Percentiles rank a stretch among this genome's conserved stretches.
Conservation (phyloP, 2,329 filamentous ascomycete genomes). For the Hymenoscyphus occultus region DNA sequence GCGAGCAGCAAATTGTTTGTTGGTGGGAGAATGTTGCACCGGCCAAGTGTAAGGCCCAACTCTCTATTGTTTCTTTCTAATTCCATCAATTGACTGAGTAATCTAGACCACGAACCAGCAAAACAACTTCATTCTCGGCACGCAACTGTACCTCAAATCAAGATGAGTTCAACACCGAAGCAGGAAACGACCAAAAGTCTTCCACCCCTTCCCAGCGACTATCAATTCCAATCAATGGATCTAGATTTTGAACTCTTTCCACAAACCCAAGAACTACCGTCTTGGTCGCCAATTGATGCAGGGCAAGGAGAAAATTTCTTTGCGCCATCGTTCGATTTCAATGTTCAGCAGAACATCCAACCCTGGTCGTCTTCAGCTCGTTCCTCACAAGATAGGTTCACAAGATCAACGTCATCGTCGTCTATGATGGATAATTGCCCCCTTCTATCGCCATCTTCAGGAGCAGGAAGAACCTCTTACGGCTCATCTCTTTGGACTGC, state of each 20-base stretch:
- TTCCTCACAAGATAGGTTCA: slow-evolving; percentile 3
- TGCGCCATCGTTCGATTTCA: not conserved
- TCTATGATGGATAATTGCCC: slow-evolving; percentile 16
- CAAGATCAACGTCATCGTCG: slow-evolving; percentile 7
- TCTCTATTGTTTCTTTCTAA: not conserved
- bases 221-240: slow-evolving; percentile 7
- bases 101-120: not conserved
- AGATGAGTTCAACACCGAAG: not conserved
- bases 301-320: slow-evolving; percentile 3
- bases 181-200: not conserved
- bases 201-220: not conserved
- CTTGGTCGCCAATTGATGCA: slow-evolving; percentile 1
- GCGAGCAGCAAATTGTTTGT: not conserved
- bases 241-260: slow-evolving; percentile 6
- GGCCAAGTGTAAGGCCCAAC: not conserved
- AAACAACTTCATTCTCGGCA: not conserved
- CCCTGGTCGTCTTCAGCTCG: slow-evolving; percentile 7
- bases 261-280: slow-evolving; percentile 1
- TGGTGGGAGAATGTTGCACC: slow-evolving; percentile 5
- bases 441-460: slow-evolving; percentile 11
- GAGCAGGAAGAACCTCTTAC: slow-evolving; percentile 17
- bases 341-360: not conserved
- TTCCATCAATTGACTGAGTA: not conserved
- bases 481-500: slow-evolving; percentile 21
- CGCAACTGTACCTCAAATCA: not conserved